A percentile compares a stretch with the other conserved stretches of the same genome.
These are phyloP conservation scores for Coniochaeta hoffmannii DNA, from an alignment of 2,329 filamentous ascomycete genomes.

Conservation along the genomic window DNA sequence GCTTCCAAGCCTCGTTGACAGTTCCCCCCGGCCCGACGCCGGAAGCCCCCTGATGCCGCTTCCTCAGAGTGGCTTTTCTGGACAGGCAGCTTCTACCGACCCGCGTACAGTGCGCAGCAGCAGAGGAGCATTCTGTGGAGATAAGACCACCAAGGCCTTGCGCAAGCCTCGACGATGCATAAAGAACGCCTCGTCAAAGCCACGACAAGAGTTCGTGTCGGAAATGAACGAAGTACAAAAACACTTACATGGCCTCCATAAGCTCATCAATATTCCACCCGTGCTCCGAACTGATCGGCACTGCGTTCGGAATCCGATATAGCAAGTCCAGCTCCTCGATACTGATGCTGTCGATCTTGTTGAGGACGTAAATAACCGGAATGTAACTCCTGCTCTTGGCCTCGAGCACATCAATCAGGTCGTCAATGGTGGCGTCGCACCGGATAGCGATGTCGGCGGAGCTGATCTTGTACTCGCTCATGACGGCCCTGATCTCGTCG, in stretches of 20 bases:
- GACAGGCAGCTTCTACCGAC: neutral
- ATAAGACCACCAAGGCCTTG: neutral
- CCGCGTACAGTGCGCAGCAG: neutral
- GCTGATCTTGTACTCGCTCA: constrained; percentile 94
- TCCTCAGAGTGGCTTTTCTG: neutral
- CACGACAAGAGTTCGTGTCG: neutral
- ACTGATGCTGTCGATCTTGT: constrained; percentile 97
- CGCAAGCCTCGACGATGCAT: neutral
- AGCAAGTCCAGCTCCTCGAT: constrained; percentile 96
- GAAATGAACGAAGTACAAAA: neutral
- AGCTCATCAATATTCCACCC: constrained; percentile 98
- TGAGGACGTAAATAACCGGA: constrained; percentile 96
- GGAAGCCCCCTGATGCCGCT: neutral
- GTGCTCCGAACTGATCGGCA: constrained; percentile 93
- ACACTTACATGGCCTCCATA: constrained; percentile 75
- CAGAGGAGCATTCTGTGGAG: neutral
- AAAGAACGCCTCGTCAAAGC: neutral
- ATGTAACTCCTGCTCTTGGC: constrained; percentile 94
- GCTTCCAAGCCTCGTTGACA: neutral
- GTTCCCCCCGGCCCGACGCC: neutral
- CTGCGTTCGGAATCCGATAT: constrained; percentile 94
- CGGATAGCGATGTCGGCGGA: constrained; percentile 96
- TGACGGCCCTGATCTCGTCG: constrained; percentile 96
- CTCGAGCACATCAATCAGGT: constrained; percentile 92
- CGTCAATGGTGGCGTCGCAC: constrained; percentile 95